Conservation (phyloP, 169 alveolate genomes). For the Theileria parva region DNA sequence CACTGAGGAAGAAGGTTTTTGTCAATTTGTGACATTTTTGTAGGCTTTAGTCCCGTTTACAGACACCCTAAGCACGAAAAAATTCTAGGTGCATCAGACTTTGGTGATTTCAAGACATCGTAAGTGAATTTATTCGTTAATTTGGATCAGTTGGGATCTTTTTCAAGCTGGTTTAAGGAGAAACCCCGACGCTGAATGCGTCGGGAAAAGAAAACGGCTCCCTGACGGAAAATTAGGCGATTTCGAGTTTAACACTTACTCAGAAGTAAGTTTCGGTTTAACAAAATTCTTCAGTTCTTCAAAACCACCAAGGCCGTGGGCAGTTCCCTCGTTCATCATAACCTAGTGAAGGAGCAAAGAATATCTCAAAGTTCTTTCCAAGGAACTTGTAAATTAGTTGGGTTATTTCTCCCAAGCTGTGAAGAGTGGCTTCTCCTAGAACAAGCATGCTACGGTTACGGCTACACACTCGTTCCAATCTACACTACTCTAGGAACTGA, state of each 20-base stretch:
- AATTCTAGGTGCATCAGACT: conserved; percentile 19
- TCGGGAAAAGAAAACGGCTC: conserved; percentile 34
- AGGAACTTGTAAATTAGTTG: conserved; percentile 48
- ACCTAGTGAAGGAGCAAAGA: conserved; percentile 24
- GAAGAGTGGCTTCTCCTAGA: conserved; percentile 82
- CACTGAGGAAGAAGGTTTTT: conserved; percentile 53
- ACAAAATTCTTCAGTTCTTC: conserved; percentile 23
- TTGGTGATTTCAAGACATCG: conserved; percentile 38
- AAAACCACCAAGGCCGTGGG: conserved; percentile 25
- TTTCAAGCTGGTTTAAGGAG: conserved; percentile 47
- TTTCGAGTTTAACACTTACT: conserved; percentile 48
- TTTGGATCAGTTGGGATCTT: conserved; percentile 54
- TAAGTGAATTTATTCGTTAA: background rate
- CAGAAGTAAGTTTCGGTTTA: conserved; percentile 19
- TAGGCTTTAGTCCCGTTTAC: conserved; percentile 34
- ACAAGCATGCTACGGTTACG: conserved; percentile 80
- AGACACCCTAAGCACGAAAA: conserved; percentile 30
- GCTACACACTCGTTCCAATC: conserved; percentile 79
- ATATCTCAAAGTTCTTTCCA: conserved; percentile 15
- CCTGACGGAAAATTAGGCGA: conserved; percentile 52
- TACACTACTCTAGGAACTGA: conserved; percentile 79
- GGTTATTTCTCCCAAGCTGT: conserved; percentile 73
- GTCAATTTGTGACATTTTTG: background rate
- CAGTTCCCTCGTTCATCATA: conserved; percentile 43
- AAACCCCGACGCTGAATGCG: conserved; percentile 65